Base-by-base conservation (phyloP, 2,329 filamentous ascomycete genomes). In the Ophiostoma sp. region DNA sequence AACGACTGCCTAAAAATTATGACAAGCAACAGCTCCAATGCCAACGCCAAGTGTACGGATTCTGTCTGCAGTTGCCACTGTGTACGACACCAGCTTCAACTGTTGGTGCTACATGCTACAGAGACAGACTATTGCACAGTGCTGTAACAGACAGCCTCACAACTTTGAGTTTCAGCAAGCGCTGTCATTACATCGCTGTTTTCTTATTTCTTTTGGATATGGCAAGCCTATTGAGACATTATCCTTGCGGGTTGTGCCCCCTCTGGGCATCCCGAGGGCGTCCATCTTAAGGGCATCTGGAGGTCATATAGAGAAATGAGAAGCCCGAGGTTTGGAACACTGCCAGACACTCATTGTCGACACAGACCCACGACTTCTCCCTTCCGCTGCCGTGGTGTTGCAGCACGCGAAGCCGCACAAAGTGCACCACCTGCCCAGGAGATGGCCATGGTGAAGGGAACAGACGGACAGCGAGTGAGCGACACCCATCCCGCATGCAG, bases 381-480 rank as follows among this genome's bases (percentile, higher is more conserved):
- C 33, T 41, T 23, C 39, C 31, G 54, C 57, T 23, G 36, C 31
- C n/a, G 44, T 7, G 44, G 23, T 15, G 71, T 71, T 60, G 65
- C 69, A 69, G 52, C 64, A 71, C 54, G 71, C 71, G 71, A 72
- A 44, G 69, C 44, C 20, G 66, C 68, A 71, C 71, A 71, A 31
- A 17, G n/a, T 64, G 36, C 23, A 62, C 44, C 27, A 17, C 27
- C 15, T 41, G n/a, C 64, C 10, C 5, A 35, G 13, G 3, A 31
- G 27, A 33, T 20, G 27, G 57, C 3, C 23, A 27, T 33, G 57
- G 8, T 31, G 60, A 31, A n/a, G 4, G 60, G 7, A 3, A 23
- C 7, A 57, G 52, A 23, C n/a, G 52, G 52, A 57, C 6, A 27
- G n/a, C n/a, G 27, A 17, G 54, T 15, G 54, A 4, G 17, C 27